These are phyloP conservation scores for Aspergillus funiculosus DNA, from an alignment of 495 filamentous ascomycete species.

Conservation along the genomic window DNA sequence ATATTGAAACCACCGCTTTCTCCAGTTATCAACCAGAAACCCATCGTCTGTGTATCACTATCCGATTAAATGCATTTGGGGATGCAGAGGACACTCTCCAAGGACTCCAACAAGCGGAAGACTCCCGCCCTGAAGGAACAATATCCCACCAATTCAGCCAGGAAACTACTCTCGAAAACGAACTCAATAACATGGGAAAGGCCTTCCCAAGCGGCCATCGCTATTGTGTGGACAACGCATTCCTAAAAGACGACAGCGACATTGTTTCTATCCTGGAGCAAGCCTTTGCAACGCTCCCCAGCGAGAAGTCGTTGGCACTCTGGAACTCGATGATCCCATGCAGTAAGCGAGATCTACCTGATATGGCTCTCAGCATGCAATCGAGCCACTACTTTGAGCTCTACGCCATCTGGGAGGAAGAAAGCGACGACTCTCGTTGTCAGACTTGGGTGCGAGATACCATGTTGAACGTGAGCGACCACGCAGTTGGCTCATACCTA, in stretches of 20 bases:
- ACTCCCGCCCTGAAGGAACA: not conserved
- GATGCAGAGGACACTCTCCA: not conserved
- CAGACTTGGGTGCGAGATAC: slow-evolving; percentile 28
- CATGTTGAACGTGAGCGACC: slow-evolving; percentile 26
- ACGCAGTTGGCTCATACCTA: slow-evolving; percentile 37
- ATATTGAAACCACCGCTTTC: not conserved
- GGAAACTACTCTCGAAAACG: not conserved
- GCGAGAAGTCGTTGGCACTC: slow-evolving; percentile 28
- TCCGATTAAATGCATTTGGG: not conserved
- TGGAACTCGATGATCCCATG: slow-evolving; percentile 39
- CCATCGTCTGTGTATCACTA: not conserved
- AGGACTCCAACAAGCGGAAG: not conserved
- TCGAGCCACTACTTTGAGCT: slow-evolving; percentile 45
- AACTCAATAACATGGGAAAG: slow-evolving; percentile 2
- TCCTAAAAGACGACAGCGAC: slow-evolving; percentile 32
- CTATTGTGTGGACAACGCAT: slow-evolving; percentile 41
- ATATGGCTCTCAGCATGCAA: slow-evolving; percentile 44
- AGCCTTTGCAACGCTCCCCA: slow-evolving; percentile 34
- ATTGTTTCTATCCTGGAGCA: slow-evolving; percentile 28
- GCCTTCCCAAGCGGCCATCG: slow-evolving; percentile 28
- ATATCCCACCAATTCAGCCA: not conserved
- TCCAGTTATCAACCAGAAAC: not conserved
- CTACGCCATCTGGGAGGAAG: slow-evolving; percentile 42
- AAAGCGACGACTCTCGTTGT: slow-evolving; percentile 30
- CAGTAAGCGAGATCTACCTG: slow-evolving; percentile 22